These are phyloP conservation scores for Jaapia argillacea DNA, from an alignment of 768 basidiomycete species.

Conservation along the genomic window DNA sequence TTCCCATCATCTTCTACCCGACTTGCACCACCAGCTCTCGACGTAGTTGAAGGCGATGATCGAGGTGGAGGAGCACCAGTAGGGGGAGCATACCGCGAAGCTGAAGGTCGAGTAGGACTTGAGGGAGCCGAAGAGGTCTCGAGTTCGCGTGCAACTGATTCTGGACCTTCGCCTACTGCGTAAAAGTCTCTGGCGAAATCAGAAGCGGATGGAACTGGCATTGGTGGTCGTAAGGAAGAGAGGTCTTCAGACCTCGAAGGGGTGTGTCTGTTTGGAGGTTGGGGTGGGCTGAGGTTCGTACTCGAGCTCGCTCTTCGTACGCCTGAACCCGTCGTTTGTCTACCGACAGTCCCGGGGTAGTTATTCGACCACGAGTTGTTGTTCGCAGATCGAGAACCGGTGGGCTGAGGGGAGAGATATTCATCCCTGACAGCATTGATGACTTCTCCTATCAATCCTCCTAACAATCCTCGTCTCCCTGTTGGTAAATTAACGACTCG, in stretches of 20 bases:
- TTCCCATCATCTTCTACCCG: slow-evolving; percentile 40
- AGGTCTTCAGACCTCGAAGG: slow-evolving; percentile 1
- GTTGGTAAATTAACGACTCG: too few species aligned
- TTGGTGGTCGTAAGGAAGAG: slow-evolving; percentile 11
- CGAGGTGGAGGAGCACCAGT: slow-evolving; percentile 16
- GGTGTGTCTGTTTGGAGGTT: neutral
- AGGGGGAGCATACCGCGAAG: slow-evolving; percentile 21
- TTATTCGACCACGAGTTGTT: slow-evolving; percentile 4
- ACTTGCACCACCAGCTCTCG: neutral
- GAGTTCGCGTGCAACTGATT: slow-evolving; percentile 2
- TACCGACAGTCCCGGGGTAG: slow-evolving; percentile 5
- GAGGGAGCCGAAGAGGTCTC: neutral
- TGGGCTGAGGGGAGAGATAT: slow-evolving; percentile 1
- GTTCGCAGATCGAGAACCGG: neutral
- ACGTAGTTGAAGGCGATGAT: neutral
- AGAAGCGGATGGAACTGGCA: slow-evolving; percentile 20
- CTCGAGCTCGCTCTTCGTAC: slow-evolving; percentile 14
- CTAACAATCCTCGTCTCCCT: too few species aligned
- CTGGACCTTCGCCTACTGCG: slow-evolving; percentile 28
- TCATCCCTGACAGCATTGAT: too few species aligned
- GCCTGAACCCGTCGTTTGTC: slow-evolving; percentile 7
- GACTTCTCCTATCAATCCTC: too few species aligned
- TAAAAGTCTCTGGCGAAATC: slow-evolving; percentile 62
- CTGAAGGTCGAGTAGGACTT: slow-evolving; percentile 1
- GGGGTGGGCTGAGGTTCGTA: slow-evolving; percentile 2